These are phyloP conservation scores for Microdochium nivale DNA, from an alignment of 2,329 filamentous ascomycete species.

Conservation along the genomic window DNA sequence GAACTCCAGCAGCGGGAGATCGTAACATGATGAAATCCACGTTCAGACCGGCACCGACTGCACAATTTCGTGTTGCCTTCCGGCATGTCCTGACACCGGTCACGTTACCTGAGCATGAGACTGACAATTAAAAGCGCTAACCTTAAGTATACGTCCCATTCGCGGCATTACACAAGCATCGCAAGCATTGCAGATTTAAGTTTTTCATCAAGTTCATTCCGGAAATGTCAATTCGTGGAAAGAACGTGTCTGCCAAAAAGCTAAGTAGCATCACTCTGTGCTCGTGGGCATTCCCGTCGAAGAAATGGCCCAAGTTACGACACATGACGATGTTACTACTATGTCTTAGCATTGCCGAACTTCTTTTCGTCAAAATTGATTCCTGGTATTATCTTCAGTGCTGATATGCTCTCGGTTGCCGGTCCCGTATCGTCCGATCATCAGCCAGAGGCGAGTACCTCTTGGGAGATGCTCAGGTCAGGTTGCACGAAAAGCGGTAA, in stretches of 20 bases:
- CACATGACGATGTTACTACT: not conserved
- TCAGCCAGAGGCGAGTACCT: not conserved
- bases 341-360: not conserved
- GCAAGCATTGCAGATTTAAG: not conserved
- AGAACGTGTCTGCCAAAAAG: not conserved
- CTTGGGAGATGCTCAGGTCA: not conserved
- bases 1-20: too few species aligned
- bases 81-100: too few species aligned
- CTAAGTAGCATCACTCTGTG: not conserved
- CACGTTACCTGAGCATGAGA: too few species aligned
- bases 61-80: too few species aligned
- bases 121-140: too few species aligned
- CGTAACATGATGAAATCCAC: too few species aligned
- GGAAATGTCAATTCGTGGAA: not conserved
- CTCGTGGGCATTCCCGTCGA: not conserved
- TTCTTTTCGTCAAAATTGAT: slow-evolving; percentile 1
- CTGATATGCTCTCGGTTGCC: not conserved
- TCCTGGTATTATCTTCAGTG: not conserved
- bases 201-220: not conserved
- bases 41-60: too few species aligned
- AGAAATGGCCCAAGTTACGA: not conserved
- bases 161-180: not conserved
- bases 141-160: not conserved
- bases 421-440: not conserved
- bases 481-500: not conserved